phyloP scores from a whole-genome alignment of 768 basidiomycete species.

The Rhodosporidiobolus odoratus region DNA sequence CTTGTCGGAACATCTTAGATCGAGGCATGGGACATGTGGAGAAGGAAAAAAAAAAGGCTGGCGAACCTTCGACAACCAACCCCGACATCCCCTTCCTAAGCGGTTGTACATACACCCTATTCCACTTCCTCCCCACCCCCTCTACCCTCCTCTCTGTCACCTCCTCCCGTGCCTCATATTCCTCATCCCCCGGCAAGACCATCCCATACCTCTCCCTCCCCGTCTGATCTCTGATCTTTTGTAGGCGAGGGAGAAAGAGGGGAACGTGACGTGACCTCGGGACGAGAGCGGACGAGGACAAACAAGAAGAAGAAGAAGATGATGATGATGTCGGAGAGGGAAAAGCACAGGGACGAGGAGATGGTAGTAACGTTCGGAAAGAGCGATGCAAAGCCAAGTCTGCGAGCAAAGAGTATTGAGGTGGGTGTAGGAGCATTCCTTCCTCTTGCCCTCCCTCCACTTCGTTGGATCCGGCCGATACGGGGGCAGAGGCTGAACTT shows the following conservation, averaged over 20 bases:
- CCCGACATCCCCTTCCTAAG: constrained; percentile 15
- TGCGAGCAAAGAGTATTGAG: constrained; percentile 39
- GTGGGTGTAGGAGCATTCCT: constrained; percentile 38
- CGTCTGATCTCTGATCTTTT: not conserved
- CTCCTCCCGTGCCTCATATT: not conserved
- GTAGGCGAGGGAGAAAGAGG: not conserved
- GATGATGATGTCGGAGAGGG: not conserved
- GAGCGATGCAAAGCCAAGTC: constrained; percentile 31
- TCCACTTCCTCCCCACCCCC: not conserved
- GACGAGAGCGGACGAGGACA: not conserved
- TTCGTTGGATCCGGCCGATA: not conserved
- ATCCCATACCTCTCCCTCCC: constrained; percentile 14
- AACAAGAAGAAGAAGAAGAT: not conserved
- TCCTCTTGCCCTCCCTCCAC: not conserved
- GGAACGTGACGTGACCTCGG: not conserved
- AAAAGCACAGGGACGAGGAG: not conserved
- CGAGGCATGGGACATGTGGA: too few relatives aligned
- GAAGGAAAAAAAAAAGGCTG: not conserved
- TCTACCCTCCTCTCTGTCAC: not conserved
- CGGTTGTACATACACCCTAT: constrained; percentile 28
- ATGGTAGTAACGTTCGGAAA: constrained; percentile 1
- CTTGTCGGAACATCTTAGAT: not conserved
- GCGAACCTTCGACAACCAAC: constrained; percentile 16
- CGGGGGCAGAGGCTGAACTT: not conserved
- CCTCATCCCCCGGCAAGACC: constrained; percentile 26